Base-by-base conservation (phyloP, 2,329 filamentous ascomycete species). In the Penicillium rolfsii region DNA sequence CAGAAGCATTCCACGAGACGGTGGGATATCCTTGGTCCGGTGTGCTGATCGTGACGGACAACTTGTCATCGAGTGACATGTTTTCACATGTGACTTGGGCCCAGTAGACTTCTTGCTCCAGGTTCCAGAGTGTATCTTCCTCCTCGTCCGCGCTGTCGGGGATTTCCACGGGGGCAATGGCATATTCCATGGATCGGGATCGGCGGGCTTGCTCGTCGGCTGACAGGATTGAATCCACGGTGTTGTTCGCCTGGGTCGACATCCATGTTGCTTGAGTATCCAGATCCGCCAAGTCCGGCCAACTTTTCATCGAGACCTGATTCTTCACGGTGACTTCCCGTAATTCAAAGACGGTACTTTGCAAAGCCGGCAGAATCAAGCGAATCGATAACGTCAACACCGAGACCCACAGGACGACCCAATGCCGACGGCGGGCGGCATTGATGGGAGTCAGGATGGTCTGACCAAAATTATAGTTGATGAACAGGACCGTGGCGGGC, bases 381-480 rank as follows among this genome's bases (percentile, higher is more conserved):
- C 73, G 72, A 45, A 74, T 71, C 16, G 70, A 66, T 7, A 75
- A 53, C 0, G 71, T 74, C n/a, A 74, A 46, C 28, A 74, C 33
- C 2, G 72, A 73, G n/a, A 75, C 70, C 60, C 69, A 64, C 0
- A 75, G 52, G 1, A 74, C 73, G 11, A 73, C 49, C 73, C 73
- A 75, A 36, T 76, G 73, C 14, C 63, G 66, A 35, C 72, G 68
- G n/a, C 68, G 70, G 16, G 68, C 69, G 2, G 73, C 72, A 22
- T 68, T 67, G 24, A 75, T 70, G 7, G 73, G 73, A 2, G 73
- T 74, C 24, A 76, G 64, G 43, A 75, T 66, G 2, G 71, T 73
- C 54, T 76, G 73, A n/a, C 73, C 73, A 36, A 75, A 76, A 45
- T 74, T 75, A 54, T 76, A 76, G 52, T 76, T 75, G 67, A 73